These are phyloP conservation scores for Canavalia ensiformis DNA, from an alignment of 306 rosid species.

Conservation along the genomic window DNA sequence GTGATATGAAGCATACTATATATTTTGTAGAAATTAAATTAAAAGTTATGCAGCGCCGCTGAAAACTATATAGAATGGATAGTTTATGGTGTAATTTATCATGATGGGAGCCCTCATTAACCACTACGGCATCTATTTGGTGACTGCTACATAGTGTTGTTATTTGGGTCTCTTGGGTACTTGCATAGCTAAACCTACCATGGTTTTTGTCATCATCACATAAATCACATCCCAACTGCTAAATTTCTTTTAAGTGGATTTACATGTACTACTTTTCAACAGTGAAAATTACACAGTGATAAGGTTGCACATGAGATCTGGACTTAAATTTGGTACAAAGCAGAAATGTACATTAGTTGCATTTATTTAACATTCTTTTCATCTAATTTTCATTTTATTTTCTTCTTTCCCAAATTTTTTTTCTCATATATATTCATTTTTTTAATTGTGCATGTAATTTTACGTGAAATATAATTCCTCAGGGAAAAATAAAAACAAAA, in stretches of 20 bases:
- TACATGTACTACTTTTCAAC: neutral
- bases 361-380: neutral
- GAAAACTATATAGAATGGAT: neutral
- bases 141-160: too few relatives aligned
- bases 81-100: neutral
- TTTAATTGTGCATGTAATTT: too few relatives aligned
- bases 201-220: neutral
- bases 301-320: constrained; percentile 5
- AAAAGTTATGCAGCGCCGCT: neutral
- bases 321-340: neutral
- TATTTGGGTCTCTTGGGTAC: neutral
- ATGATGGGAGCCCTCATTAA: neutral
- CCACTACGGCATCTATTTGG: too few relatives aligned
- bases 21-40: neutral
- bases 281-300: neutral
- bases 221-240: neutral
- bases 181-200: neutral
- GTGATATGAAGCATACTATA: neutral
- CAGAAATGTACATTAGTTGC: neutral
- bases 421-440: neutral
- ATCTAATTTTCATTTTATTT: neutral
- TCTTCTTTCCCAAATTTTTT: neutral
- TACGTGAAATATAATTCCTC: neutral
- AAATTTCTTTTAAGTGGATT: neutral
- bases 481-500: too few relatives aligned